A percentile compares a stretch with the other conserved stretches of the same genome.
Conservation (phyloP, 495 filamentous ascomycete genomes). For the Niebla homalea region DNA sequence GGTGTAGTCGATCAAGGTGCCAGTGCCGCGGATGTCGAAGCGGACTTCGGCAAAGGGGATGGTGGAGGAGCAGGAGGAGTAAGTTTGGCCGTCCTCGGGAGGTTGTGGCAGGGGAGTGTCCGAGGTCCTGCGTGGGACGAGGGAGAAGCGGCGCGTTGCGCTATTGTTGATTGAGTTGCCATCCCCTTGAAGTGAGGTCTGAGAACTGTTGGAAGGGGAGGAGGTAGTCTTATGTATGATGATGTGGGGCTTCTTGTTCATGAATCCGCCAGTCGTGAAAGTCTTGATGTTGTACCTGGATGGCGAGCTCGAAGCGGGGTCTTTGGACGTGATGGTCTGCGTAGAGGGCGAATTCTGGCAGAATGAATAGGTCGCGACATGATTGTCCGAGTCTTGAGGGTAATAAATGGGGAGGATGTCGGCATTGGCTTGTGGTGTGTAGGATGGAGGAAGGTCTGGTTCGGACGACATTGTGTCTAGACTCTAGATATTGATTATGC, state of each 20-base stretch:
- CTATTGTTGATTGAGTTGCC: not conserved
- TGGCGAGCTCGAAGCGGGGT: conserved; percentile 21
- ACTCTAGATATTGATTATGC: too few species aligned
- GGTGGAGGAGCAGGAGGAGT: conserved; percentile 6
- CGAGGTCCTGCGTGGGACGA: not conserved
- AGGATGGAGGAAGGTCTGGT: conserved; percentile 43
- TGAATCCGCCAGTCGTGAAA: conserved; percentile 25
- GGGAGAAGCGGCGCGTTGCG: not conserved
- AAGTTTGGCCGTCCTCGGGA: not conserved
- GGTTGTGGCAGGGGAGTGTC: not conserved
- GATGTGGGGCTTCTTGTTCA: conserved; percentile 12
- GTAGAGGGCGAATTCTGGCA: conserved; percentile 54
- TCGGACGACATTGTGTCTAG: too few species aligned
- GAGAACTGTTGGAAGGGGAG: not conserved
- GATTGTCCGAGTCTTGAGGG: not conserved
- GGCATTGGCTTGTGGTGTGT: conserved; percentile 46
- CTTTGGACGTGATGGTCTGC: conserved; percentile 38
- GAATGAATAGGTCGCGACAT: conserved; percentile 63
- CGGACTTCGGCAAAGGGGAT: conserved; percentile 40
- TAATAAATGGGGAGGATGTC: conserved; percentile 15
- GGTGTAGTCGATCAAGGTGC: conserved; percentile 70
- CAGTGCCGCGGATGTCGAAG: conserved; percentile 74
- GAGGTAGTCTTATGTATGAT: conserved; percentile 1
- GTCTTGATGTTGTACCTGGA: conserved; percentile 24
- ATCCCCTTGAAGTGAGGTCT: not conserved